Base-by-base conservation (phyloP, 805 yeast genomes). In the Candida incommunis region DNA sequence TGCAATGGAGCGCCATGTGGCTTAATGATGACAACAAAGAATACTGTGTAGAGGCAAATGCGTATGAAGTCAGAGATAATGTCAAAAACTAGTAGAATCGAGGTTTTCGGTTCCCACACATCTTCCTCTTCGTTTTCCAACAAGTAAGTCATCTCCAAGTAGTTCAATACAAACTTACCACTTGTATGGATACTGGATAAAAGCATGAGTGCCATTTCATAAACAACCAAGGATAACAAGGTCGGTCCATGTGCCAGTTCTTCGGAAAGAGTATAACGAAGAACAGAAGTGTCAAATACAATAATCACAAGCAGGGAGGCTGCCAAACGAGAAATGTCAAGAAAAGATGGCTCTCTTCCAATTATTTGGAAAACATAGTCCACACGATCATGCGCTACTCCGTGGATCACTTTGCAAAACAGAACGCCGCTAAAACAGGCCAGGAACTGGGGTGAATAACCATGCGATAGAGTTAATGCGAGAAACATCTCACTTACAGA, bases 341-440 rank as follows among this genome's bases (percentile, higher is more conserved):
- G 50, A 22, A 65, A 59, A 41, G 50, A 58, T 42, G 53, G 53
- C 3, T 59, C 63, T 49, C 55, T 58, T 45, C 58, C 64, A 23
- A 63, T 60, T 29, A 64, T 62, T 55, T 75, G 80, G 54, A 70
- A 68, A 3, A 73, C 50, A 44, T 63, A 61, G 23, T 75, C 78
- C 15, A 73, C 62, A 22, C 83, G 57, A 46, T 75, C 79, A 31
- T 66, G 63, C 41, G 81, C 60, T 1, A 92, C 71, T 78, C 94
- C 80, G 57, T 87, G 95, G 65, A 82, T 77, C 1, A 81, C 77
- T 55, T 80, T 81, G 56, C 76, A 60, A 59, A 71, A 68, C 55
- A 77, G 55, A 50, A 78, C 54, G 13, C 66, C 54, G 3, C 63
- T 48, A 2, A 69, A 64, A 47, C 68, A 60, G 5, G 60, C 52